Percentiles rank a stretch among this genome's conserved stretches.
Conservation (phyloP, 345 rosid species). For the Litchi chinensis region DNA sequence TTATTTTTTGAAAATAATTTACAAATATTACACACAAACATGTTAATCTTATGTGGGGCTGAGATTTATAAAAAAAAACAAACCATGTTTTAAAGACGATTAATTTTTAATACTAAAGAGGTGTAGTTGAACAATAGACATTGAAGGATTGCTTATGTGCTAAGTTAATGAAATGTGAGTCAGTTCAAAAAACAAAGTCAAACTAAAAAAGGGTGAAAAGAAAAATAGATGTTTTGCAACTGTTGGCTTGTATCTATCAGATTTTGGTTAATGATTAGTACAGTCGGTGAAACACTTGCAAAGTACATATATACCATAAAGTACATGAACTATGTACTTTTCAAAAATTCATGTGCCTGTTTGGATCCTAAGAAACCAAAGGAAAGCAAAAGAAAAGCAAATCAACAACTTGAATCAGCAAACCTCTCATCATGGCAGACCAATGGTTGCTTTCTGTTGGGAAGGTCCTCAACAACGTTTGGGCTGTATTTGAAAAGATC, state of each 20-base stretch:
- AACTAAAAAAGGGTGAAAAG: neutral
- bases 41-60: neutral
- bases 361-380: neutral
- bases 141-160: neutral
- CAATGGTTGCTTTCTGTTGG: no score
- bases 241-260: slow-evolving; percentile 59
- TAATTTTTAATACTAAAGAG: neutral
- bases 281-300: slow-evolving; percentile 33
- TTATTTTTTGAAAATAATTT: no score
- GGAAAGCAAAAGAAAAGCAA: neutral
- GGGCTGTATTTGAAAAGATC: no score
- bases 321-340: neutral
- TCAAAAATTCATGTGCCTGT: neutral
- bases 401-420: neutral
- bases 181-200: neutral
- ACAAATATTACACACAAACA: neutral
- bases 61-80: neutral
- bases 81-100: neutral
- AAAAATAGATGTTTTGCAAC: slow-evolving; percentile 7
- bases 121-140: neutral
- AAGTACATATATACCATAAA: slow-evolving; percentile 13
- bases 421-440: no score
- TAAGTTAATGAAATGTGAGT: neutral
- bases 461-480: no score
- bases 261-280: slow-evolving; percentile 37